Conservation (phyloP, 768 basidiomycete species). For the Pleurotus ostreatus region DNA sequence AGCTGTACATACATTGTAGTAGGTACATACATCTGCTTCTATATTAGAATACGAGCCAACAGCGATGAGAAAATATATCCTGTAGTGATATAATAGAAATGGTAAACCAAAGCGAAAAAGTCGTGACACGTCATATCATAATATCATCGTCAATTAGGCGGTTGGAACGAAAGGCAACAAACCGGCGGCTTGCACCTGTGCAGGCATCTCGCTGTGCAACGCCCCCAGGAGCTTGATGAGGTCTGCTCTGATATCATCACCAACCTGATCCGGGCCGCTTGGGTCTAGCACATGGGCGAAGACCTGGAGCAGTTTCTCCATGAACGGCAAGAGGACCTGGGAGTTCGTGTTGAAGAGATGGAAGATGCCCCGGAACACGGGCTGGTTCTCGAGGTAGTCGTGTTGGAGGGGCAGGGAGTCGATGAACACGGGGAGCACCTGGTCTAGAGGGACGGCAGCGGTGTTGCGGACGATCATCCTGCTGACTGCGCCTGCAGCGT, state of each 20-base stretch:
- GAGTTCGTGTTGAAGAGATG: slow-evolving; percentile 79
- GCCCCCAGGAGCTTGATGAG: slow-evolving; percentile 70
- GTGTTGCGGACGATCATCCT: slow-evolving; percentile 82
- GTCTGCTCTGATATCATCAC: slow-evolving; percentile 72
- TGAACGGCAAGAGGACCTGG: slow-evolving; percentile 61
- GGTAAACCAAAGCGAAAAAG: background rate
- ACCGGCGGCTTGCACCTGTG: slow-evolving; percentile 78
- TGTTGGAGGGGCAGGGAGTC: slow-evolving; percentile 80
- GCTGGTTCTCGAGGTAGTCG: slow-evolving; percentile 86
- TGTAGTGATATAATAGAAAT: slow-evolving; percentile 1
- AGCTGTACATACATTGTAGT: background rate
- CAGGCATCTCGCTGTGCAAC: slow-evolving; percentile 72
- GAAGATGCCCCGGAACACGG: slow-evolving; percentile 88
- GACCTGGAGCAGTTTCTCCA: slow-evolving; percentile 75
- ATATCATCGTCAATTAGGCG: slow-evolving; percentile 24
- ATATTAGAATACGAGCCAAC: background rate
- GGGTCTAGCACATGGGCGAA: slow-evolving; percentile 85
- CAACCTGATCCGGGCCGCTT: slow-evolving; percentile 66
- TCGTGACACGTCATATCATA: background rate
- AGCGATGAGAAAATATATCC: slow-evolving; percentile 1
- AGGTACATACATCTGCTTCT: background rate
- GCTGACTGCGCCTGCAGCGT: slow-evolving; percentile 91
- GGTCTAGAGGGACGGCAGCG: slow-evolving; percentile 78
- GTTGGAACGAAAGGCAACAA: slow-evolving; percentile 50
- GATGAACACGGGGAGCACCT: slow-evolving; percentile 84